Conservation (phyloP, 805 yeast species). For the Vanderwaltozyma verrucispora region DNA sequence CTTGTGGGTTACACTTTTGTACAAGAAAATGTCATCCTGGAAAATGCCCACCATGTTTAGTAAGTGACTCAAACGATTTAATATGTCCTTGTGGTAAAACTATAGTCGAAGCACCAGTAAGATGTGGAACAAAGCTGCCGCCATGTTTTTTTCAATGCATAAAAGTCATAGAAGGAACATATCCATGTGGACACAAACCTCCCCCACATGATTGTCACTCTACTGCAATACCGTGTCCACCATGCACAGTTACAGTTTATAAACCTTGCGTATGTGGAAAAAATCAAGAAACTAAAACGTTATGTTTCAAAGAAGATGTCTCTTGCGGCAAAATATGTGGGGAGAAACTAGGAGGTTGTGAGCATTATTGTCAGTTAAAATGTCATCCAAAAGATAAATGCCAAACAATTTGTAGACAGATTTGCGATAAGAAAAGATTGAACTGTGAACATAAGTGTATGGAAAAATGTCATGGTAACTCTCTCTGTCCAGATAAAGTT, state of each 20-base stretch:
- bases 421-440: conserved; percentile 43
- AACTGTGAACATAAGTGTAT: conserved; percentile 64
- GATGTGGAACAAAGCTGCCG: conserved; percentile 68
- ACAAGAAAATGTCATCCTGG: conserved; percentile 69
- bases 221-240: conserved; percentile 57
- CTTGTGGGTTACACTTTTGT: conserved; percentile 65
- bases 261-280: conserved; percentile 57
- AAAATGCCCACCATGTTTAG: conserved; percentile 69
- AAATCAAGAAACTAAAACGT: conserved; percentile 39
- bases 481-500: conserved; percentile 41
- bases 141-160: conserved; percentile 58
- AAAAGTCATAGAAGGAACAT: conserved; percentile 30
- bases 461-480: conserved; percentile 52
- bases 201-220: conserved; percentile 70
- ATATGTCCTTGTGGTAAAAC: conserved; percentile 77
- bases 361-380: conserved; percentile 40
- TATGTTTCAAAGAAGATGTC: conserved; percentile 57
- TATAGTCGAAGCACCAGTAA: conserved; percentile 66
- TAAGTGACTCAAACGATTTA: conserved; percentile 68
- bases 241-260: conserved; percentile 54
- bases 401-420: conserved; percentile 43
- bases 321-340: conserved; percentile 65
- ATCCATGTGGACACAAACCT: conserved; percentile 59
- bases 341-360: conserved; percentile 36
- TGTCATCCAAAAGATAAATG: conserved; percentile 57